phyloP scores from a whole-genome alignment of 257 asterid genomes.

The Rehmannia glutinosa region DNA sequence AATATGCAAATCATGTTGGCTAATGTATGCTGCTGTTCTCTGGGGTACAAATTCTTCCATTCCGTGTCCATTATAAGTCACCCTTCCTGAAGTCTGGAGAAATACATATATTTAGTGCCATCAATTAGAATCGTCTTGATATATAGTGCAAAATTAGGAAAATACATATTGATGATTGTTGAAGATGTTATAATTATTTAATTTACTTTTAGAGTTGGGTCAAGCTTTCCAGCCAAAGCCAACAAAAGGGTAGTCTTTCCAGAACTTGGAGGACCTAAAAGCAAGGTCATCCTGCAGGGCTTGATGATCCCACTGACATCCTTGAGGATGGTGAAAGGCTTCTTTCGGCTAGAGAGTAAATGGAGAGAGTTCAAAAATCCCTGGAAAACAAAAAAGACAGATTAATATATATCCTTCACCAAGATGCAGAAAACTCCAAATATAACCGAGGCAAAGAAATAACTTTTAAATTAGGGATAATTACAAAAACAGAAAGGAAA shows the following conservation, averaged over 20 bases:
- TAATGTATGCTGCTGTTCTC: slow-evolving; percentile 47
- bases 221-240: neutral
- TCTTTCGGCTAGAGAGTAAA: slow-evolving; percentile 39
- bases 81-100: neutral
- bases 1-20: slow-evolving; percentile 73
- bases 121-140: neutral
- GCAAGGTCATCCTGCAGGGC: slow-evolving; percentile 29
- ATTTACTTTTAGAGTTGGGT: neutral
- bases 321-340: slow-evolving; percentile 34
- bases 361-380: slow-evolving; percentile 35
- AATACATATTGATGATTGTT: no score
- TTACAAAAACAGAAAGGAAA: no score
- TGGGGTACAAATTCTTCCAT: neutral
- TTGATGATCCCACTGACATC: slow-evolving; percentile 52
- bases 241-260: neutral
- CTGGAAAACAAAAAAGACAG: slow-evolving; percentile 9
- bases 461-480: neutral
- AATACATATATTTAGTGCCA: neutral
- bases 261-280: slow-evolving; percentile 8
- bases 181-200: no score
- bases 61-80: neutral
- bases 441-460: neutral
- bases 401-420: neutral
- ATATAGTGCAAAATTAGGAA: no score
- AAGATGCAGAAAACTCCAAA: neutral